Percentiles rank a stretch among this genome's conserved stretches.
Evolutionary conservation across 192 early-diverging fungal genomes (phyloP).

Genomic region (Coemansia sp.): DNA sequence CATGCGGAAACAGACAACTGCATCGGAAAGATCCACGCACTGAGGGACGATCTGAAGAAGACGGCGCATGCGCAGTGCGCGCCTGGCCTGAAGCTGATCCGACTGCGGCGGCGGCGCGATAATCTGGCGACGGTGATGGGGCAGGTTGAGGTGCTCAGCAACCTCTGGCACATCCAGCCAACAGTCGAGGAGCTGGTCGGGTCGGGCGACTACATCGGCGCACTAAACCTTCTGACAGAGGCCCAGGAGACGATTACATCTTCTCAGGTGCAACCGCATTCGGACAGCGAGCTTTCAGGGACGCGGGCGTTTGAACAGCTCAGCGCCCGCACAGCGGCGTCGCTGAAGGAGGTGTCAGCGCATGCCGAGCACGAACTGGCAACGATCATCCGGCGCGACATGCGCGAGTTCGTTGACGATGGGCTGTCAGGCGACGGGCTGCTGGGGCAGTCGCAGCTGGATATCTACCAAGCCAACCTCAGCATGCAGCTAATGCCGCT

Average conservation of each 20-base stretch:
- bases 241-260: conserved; percentile 59
- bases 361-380: conserved; percentile 48
- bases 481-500: conserved; percentile 66
- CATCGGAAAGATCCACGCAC: conserved; percentile 79
- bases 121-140: conserved; percentile 71
- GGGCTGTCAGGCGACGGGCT: conserved; percentile 33
- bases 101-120: conserved; percentile 68
- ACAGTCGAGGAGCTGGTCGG: conserved; percentile 80
- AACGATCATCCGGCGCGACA: conserved; percentile 51
- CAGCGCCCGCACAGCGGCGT: conserved; percentile 23
- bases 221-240: conserved; percentile 87
- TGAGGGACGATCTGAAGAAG: conserved; percentile 68
- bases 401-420: conserved; percentile 51
- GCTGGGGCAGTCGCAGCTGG: conserved; percentile 29
- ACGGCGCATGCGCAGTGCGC: conserved; percentile 66
- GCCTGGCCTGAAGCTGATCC: conserved; percentile 82
- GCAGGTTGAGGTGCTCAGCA: conserved; percentile 70
- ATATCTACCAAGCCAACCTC: conserved; percentile 53
- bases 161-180: conserved; percentile 75
- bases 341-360: conserved; percentile 15
- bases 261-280: neutral
- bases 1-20: conserved; percentile 90
- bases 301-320: conserved; percentile 36
- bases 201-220: conserved; percentile 84
- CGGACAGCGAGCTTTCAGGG: conserved; percentile 10